Evolutionary conservation across 2,329 filamentous ascomycete genomes (phyloP).

Genomic region (Fusarium acutatum): DNA sequence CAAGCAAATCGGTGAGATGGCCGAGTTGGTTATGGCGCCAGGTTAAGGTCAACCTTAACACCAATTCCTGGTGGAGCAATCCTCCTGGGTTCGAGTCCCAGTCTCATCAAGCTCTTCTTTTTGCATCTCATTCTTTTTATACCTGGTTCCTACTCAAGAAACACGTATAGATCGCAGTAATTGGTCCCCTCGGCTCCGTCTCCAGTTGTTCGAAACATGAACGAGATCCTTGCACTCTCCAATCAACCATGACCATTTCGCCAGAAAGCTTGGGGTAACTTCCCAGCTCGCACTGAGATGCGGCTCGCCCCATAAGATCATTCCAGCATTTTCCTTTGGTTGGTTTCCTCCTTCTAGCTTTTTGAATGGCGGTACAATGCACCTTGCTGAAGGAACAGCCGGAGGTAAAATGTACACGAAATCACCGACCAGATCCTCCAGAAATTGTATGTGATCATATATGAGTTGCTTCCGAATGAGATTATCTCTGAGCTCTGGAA

Average conservation of each 20-base stretch:
- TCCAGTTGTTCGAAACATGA: conserved; percentile 3
- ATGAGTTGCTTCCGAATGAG: conserved; percentile 5
- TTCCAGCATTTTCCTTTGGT: background rate
- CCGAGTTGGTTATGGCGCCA: conserved; percentile 32
- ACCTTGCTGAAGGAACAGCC: background rate
- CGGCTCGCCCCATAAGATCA: conserved; percentile 26
- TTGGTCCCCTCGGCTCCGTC: conserved; percentile 1
- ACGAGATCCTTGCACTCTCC: conserved; percentile 9
- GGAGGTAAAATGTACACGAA: background rate
- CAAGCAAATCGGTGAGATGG: conserved; percentile 26
- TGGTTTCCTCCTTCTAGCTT: background rate
- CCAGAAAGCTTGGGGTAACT: background rate
- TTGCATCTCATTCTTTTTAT: background rate
- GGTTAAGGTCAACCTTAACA: conserved; percentile 32
- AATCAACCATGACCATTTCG: conserved; percentile 13
- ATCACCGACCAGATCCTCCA: conserved; percentile 12
- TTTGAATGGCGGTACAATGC: background rate
- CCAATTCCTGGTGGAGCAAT: conserved; percentile 31
- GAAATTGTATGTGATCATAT: conserved; percentile 18
- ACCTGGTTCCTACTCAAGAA: accelerated
- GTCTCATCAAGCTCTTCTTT: conserved; percentile 18
- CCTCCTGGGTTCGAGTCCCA: conserved; percentile 32
- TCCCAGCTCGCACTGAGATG: conserved; percentile 18
- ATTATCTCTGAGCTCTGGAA: conserved; percentile 23
- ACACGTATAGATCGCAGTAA: background rate